A percentile compares a stretch with the other conserved stretches of the same genome.
Conservation (phyloP, 352 stramenopile genomes). For the Pythium insidiosum region DNA sequence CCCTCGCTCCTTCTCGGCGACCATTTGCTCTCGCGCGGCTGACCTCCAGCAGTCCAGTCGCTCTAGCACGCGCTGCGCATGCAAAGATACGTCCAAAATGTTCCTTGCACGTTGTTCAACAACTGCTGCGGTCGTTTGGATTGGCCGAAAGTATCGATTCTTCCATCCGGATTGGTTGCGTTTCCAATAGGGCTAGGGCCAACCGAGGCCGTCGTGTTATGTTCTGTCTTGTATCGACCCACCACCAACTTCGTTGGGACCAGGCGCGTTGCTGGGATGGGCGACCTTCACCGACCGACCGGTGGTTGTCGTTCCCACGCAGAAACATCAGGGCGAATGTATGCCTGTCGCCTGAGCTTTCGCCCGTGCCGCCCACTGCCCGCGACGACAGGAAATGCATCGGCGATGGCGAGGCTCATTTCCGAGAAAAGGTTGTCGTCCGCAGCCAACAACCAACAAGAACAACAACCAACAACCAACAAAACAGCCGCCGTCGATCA, state of each 20-base stretch:
- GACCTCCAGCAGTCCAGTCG: no score
- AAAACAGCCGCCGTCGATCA: no score
- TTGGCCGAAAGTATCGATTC: no score
- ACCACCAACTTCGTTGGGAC: no score
- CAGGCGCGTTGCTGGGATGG: no score
- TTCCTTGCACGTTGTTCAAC: no score
- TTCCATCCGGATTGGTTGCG: constrained; percentile 19
- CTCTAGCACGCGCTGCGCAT: no score
- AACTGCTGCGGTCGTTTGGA: no score
- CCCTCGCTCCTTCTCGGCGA: no score
- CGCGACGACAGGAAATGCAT: neutral
- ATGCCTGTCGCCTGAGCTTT: constrained; percentile 2
- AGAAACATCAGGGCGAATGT: constrained; percentile 13
- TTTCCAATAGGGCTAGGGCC: no score
- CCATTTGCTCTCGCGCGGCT: no score
- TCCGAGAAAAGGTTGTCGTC: constrained; percentile 12
- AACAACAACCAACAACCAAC: neutral
- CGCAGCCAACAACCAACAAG: constrained; percentile 3
- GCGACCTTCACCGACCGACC: constrained; percentile 13
- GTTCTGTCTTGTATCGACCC: constrained; percentile 21
- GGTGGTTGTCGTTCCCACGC: constrained; percentile 15
- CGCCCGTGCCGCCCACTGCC: constrained; percentile 1
- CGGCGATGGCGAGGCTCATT: constrained; percentile 4
- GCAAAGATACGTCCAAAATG: no score
- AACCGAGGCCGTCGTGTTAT: constrained; percentile 11